A percentile compares a stretch with the other conserved stretches of the same genome.
Evolutionary conservation across 2,329 filamentous ascomycete species (phyloP).

Genomic region (Capronia americana): DNA sequence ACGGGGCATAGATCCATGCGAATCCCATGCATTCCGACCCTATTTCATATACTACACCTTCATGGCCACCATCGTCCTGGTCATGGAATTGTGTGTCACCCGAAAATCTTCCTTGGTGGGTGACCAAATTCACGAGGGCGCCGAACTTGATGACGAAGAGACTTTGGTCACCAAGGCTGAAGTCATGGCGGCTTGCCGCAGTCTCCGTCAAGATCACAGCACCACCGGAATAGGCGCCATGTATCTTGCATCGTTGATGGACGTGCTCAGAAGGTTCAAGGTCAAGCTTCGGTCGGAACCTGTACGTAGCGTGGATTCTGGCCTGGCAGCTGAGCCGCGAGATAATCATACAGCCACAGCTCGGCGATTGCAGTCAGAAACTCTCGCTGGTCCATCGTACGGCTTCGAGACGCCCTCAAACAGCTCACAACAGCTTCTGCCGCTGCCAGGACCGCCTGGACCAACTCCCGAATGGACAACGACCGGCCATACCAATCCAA

Average conservation of each 20-base stretch:
- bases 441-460: too few species aligned
- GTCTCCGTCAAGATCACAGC: slow-evolving; percentile 46
- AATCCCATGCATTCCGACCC: slow-evolving; percentile 39
- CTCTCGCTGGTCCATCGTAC: too few species aligned
- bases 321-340: not conserved
- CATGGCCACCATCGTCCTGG: slow-evolving; percentile 48
- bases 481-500: too few species aligned
- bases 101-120: slow-evolving; percentile 32
- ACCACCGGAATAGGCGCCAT: slow-evolving; percentile 43
- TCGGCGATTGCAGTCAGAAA: not conserved
- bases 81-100: slow-evolving; percentile 49
- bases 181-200: slow-evolving; percentile 48
- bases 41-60: slow-evolving; percentile 48
- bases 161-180: slow-evolving; percentile 46
- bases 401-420: too few species aligned
- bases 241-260: slow-evolving; percentile 48
- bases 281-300: slow-evolving; percentile 24
- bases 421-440: too few species aligned
- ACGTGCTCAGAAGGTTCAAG: slow-evolving; percentile 44
- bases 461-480: too few species aligned
- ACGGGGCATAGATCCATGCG: slow-evolving; percentile 36
- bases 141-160: slow-evolving; percentile 45
- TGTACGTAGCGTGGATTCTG: too few species aligned
- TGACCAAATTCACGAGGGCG: not conserved
- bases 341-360: not conserved